These are phyloP conservation scores for Schoenoplectus triqueter DNA, from an alignment of 202 grass and related monocot genomes.

Conservation along the genomic window DNA sequence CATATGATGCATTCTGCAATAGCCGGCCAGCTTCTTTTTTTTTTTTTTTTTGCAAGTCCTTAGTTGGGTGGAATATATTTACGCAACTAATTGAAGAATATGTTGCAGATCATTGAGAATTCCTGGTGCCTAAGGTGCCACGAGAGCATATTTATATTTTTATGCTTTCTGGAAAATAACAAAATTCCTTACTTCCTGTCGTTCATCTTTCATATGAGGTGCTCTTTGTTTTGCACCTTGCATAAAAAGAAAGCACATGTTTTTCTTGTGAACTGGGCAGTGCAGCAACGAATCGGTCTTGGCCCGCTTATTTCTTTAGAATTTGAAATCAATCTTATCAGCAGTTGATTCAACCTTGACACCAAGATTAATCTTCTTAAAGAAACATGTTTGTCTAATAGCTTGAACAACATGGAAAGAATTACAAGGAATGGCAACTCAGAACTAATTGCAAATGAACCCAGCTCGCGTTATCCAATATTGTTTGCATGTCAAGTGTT, in stretches of 20 bases:
- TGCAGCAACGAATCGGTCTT: not conserved
- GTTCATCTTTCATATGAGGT: not conserved
- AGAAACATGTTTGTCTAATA: conserved; percentile 4
- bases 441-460: not conserved
- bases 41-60: not conserved
- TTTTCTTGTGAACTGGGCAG: conserved; percentile 21
- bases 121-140: not conserved
- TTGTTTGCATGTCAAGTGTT: not conserved
- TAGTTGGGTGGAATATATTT: not conserved
- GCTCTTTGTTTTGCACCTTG: not conserved
- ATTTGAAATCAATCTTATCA: not conserved
- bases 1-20: no score
- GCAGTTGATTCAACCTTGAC: not conserved
- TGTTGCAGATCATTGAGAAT: not conserved
- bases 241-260: not conserved
- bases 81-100: not conserved
- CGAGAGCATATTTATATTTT: not conserved
- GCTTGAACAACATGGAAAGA: not conserved
- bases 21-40: no score
- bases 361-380: conserved; percentile 9
- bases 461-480: not conserved
- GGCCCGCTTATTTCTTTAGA: not conserved
- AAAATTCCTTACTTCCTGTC: not conserved
- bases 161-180: no score
- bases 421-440: not conserved